Evolutionary conservation across 768 basidiomycete species (phyloP).

Genomic region (Inosperma sp.): DNA sequence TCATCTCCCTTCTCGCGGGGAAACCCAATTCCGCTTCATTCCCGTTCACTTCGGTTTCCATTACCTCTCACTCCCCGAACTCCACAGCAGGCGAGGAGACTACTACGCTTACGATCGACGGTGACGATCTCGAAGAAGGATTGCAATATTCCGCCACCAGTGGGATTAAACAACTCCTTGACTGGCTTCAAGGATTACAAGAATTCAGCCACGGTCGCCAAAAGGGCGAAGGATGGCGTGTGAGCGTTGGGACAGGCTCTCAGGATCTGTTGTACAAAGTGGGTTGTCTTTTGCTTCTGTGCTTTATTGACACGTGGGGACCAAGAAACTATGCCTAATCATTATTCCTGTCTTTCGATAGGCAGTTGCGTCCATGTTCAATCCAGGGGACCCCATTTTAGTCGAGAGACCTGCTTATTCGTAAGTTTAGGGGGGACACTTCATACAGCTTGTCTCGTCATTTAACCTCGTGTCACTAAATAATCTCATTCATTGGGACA

Average conservation of each 20-base stretch:
- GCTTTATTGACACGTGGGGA: neutral
- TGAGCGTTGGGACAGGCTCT: slow-evolving; percentile 77
- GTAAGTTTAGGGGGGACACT: slow-evolving; percentile 32
- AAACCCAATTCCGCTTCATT: slow-evolving; percentile 91
- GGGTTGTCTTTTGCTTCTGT: slow-evolving; percentile 10
- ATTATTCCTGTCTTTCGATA: slow-evolving; percentile 26
- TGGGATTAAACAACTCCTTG: slow-evolving; percentile 57
- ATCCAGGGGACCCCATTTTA: slow-evolving; percentile 75
- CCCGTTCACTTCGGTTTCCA: slow-evolving; percentile 79
- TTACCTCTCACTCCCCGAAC: slow-evolving; percentile 51
- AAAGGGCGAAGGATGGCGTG: slow-evolving; percentile 61
- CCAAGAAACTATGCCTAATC: neutral
- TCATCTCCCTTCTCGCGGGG: slow-evolving; percentile 82
- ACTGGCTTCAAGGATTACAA: slow-evolving; percentile 74
- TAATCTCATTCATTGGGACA: slow-evolving; percentile 29
- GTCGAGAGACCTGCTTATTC: slow-evolving; percentile 82
- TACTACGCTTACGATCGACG: slow-evolving; percentile 49
- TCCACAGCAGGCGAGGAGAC: slow-evolving; percentile 37
- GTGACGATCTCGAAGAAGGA: slow-evolving; percentile 55
- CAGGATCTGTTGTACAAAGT: slow-evolving; percentile 92
- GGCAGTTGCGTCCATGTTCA: slow-evolving; percentile 67
- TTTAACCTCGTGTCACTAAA: slow-evolving; percentile 6
- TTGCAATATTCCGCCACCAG: slow-evolving; percentile 76
- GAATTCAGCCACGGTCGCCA: slow-evolving; percentile 61
- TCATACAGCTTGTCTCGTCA: too few species aligned